Base-by-base conservation (phyloP, 305 asterid genomes). In the Nicotiana rustica region DNA sequence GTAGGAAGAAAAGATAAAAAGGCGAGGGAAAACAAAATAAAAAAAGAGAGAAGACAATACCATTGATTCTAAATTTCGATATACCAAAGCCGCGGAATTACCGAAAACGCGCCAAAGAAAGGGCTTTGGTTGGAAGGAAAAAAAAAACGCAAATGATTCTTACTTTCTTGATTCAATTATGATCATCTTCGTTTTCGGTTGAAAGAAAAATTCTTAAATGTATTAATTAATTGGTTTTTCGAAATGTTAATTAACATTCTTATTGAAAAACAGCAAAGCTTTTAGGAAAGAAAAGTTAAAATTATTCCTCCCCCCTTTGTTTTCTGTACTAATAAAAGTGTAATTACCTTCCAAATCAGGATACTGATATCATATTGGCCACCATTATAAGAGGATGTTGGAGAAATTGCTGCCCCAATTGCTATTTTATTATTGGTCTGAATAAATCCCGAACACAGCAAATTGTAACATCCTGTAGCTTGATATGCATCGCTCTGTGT, bases 381-480 rank as follows among this genome's bases (percentile, higher is more conserved):
- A 3, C 95, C 97, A 49, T 83, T 85, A 33, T 90, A 97, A 0
- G 98, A 87, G 2, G 99, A 97, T 17, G 87, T 90, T 2, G 99
- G 99, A 49, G 99, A 95, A 78, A 97, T 97, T 3, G 99, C 99
- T 0, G 99, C 99, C 12, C 99, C 99, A 84, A 95, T 92, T 31
- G 99, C 99, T 61, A 97, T 92, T 86, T 83, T 88, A 82, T 83
- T 92, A 89, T 92, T 97, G 21, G 99, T 97, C 87, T 97, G 99
- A 68, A 97, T 90, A 89, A 97, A 97, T 14, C 99, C 99, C n/a
- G 99, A 93, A 90, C 99, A 97, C 31, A 96, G 83, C 89, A 96
- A 89, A 90, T 96, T 95, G 91, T 96, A 96, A 61, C 99, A 96
- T n/a, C 98, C 98, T 25, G 98, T 96, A 55, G 96, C 93, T 61